A percentile compares a stretch with the other conserved stretches of the same genome.
phyloP scores from a whole-genome alignment of 1,284 basidiomycete genomes.

The Tylopilus sp. region DNA sequence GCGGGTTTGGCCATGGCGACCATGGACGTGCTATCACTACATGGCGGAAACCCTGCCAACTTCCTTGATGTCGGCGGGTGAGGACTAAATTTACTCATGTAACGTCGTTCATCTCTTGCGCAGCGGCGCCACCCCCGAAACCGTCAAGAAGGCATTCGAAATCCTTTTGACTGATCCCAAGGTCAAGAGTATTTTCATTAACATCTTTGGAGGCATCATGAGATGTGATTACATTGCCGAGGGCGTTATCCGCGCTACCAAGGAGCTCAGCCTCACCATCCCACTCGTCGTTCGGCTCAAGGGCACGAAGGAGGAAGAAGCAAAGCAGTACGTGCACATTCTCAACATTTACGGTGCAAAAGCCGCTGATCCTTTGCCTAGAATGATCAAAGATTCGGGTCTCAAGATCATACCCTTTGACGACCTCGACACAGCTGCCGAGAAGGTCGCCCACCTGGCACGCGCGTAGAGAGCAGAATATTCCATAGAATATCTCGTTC shows the following conservation, averaged over 20 bases:
- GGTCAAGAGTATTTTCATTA: slow-evolving; percentile 99
- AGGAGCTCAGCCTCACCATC: slow-evolving; percentile 85
- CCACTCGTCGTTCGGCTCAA: slow-evolving; percentile 94
- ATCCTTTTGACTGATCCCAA: slow-evolving; percentile 89
- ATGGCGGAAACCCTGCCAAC: slow-evolving; percentile 96
- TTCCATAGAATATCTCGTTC: slow-evolving; percentile 38
- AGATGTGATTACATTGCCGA: slow-evolving; percentile 97
- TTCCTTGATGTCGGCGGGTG: slow-evolving; percentile 98
- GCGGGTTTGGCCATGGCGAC: slow-evolving; percentile 99
- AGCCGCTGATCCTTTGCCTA: slow-evolving; percentile 43
- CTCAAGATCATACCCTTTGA: slow-evolving; percentile 93
- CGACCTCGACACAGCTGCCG: slow-evolving; percentile 83
- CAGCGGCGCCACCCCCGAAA: slow-evolving; percentile 95
- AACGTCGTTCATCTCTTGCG: slow-evolving; percentile 20
- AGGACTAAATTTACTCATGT: slow-evolving; percentile 10
- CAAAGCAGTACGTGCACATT: slow-evolving; percentile 76
- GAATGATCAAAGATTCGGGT: slow-evolving; percentile 91
- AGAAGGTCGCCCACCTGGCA: slow-evolving; percentile 81
- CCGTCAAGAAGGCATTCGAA: slow-evolving; percentile 99
- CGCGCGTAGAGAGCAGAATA: slow-evolving; percentile 19
- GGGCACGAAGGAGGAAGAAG: slow-evolving; percentile 95
- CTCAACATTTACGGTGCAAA: neutral
- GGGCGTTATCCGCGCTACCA: slow-evolving; percentile 97
- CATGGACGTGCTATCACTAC: slow-evolving; percentile 96
- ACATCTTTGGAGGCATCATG: slow-evolving; percentile 97